Percentiles rank a stretch among this genome's conserved stretches.
phyloP scores from a whole-genome alignment of 495 filamentous ascomycete genomes.

The Podospora fimiseda region DNA sequence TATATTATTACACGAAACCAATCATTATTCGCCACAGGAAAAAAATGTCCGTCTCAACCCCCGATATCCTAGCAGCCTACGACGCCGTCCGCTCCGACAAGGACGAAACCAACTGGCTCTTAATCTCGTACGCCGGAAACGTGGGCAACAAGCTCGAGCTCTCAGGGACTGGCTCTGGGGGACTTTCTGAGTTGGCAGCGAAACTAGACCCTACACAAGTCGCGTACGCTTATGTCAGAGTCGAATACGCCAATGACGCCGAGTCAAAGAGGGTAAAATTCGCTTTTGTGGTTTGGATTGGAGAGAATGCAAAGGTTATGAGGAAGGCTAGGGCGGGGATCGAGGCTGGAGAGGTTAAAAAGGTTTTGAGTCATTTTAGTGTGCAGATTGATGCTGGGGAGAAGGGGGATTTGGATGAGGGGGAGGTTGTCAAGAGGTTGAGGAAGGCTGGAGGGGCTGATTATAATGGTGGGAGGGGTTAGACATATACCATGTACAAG shows the following conservation, averaged over 20 bases:
- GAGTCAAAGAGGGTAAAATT: conserved; percentile 56
- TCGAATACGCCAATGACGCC: conserved; percentile 55
- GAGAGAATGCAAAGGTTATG: conserved; percentile 50
- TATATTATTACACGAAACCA: neutral
- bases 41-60: conserved; percentile 40
- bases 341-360: conserved; percentile 52
- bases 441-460: conserved; percentile 53
- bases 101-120: conserved; percentile 50
- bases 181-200: conserved; percentile 40
- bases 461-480: conserved; percentile 54
- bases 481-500: too few species aligned
- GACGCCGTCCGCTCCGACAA: conserved; percentile 50
- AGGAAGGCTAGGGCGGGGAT: conserved; percentile 52
- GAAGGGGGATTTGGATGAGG: conserved; percentile 45
- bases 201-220: conserved; percentile 44
- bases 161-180: conserved; percentile 43
- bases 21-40: neutral
- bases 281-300: conserved; percentile 51
- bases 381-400: conserved; percentile 49
- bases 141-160: conserved; percentile 43
- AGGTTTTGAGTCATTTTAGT: conserved; percentile 46
- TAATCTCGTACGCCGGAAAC: conserved; percentile 46
- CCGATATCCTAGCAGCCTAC: conserved; percentile 43
- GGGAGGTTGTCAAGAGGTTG: conserved; percentile 44
- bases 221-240: conserved; percentile 51